Base-by-base conservation (phyloP, 2,329 filamentous ascomycete genomes). In the Amphichorda felina region DNA sequence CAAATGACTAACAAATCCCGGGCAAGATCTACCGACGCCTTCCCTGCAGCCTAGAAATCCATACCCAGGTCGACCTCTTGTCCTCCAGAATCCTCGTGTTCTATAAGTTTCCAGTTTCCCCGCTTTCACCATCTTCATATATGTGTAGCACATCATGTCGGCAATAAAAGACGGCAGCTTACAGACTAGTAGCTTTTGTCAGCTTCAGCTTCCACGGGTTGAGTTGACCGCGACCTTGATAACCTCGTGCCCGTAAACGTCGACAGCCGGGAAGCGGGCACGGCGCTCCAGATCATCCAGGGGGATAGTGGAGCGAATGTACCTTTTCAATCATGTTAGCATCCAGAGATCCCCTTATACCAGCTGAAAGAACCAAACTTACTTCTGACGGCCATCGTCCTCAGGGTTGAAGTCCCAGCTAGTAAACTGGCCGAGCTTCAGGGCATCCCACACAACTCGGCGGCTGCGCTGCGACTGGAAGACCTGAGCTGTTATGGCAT, bases 371-470 rank as follows among this genome's bases (percentile, higher is more conserved):
- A 15, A 13, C 27, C 33, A 15, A 17, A 60, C 68, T 58, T 61
- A 78, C 67, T 80, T 82, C 44, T 74, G 66, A 33, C 69, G 63
- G 18, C 79, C 82, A 49, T 84, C 74, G 44, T 83, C 76, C 3
- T 69, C 60, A 1, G 86, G 86, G 60, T 88, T 73, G 59, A 81
- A 82, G 57, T 95, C 88, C 88, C 88, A 95, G 52, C 77, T 73
- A 27, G 82, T 82, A 46, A 84, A 86, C 25, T 66, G 66, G 37
- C 87, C 88, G 55, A 79, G 61, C 53, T 76, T 82, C 43, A 95
- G 66, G 1, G 88, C 84, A 28, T 72, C 73, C 79, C 85, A 93
- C 18, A 86, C 82, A 8, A 94, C 60, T 34, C 80, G 72, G 11
- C 88, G 74, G 50, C 80, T 78, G 29, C 87, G 79, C 64, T 95